Percentiles rank a stretch among this genome's conserved stretches.
Conservation (phyloP, 2,329 filamentous ascomycete species). For the Pseudocercospora vitis region DNA sequence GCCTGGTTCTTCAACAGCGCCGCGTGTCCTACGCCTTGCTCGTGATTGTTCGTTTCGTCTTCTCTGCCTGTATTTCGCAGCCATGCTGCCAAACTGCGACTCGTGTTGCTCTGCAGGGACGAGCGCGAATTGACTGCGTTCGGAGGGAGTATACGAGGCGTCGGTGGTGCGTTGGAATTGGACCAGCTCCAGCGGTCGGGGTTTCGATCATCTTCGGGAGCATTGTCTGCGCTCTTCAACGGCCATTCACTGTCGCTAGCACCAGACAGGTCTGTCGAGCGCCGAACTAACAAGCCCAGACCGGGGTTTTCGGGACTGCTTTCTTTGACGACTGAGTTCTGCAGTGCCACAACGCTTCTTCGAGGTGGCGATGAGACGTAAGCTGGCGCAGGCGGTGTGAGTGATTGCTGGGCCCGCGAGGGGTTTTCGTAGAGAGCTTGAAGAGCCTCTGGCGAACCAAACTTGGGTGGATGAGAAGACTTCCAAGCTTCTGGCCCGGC, state of each 20-base stretch:
- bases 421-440: background rate
- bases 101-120: slow-evolving; percentile 4
- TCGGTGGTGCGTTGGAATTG: slow-evolving; percentile 33
- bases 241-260: slow-evolving; percentile 3
- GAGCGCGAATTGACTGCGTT: slow-evolving; percentile 3
- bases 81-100: slow-evolving; percentile 18
- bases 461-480: slow-evolving; percentile 13
- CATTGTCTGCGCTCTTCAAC: background rate
- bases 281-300: background rate
- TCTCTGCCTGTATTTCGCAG: slow-evolving; percentile 5
- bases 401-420: background rate
- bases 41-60: background rate
- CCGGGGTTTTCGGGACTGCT: background rate
- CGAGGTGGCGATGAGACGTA: background rate
- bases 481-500: slow-evolving; percentile 15
- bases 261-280: background rate
- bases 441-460: background rate
- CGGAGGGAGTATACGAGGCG: slow-evolving; percentile 25
- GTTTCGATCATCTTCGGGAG: background rate
- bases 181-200: slow-evolving; percentile 33
- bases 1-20: slow-evolving; percentile 23
- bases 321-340: background rate
- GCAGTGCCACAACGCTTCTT: background rate
- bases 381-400: background rate
- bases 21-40: background rate